phyloP scores from a whole-genome alignment of 495 filamentous ascomycete genomes.

The Aspergillus nidulans region DNA sequence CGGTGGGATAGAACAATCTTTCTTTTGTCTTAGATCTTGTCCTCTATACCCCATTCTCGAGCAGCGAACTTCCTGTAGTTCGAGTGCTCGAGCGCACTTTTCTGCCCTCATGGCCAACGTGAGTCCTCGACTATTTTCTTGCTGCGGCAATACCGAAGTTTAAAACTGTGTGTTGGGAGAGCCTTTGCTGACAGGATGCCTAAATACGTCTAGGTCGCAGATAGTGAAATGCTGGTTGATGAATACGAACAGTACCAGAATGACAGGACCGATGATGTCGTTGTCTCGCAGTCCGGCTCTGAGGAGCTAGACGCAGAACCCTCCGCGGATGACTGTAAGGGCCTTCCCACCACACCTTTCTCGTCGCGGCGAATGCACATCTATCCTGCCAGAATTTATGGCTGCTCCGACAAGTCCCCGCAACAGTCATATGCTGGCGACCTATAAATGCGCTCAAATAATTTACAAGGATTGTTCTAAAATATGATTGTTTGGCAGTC shows the following conservation, averaged over 20 bases:
- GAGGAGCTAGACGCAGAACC: slow-evolving; percentile 50
- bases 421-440: background rate
- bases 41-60: background rate
- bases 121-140: slow-evolving; percentile 27
- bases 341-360: slow-evolving; percentile 8
- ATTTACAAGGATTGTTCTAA: slow-evolving; percentile 13
- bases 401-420: background rate
- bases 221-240: slow-evolving; percentile 67
- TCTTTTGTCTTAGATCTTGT: slow-evolving; percentile 1
- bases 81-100: slow-evolving; percentile 30
- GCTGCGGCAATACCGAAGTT: background rate
- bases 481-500: slow-evolving; percentile 43
- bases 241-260: slow-evolving; percentile 65
- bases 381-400: background rate
- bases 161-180: background rate
- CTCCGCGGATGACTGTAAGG: slow-evolving; percentile 70
- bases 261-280: slow-evolving; percentile 80
- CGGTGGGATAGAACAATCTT: slow-evolving; percentile 5
- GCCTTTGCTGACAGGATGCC: slow-evolving; percentile 4
- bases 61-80: slow-evolving; percentile 25
- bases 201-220: slow-evolving; percentile 30
- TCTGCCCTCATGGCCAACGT: slow-evolving; percentile 47
- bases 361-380: background rate
- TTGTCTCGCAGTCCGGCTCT: slow-evolving; percentile 69
- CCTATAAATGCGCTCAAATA: background rate